Evolutionary conservation across 306 rosid genomes (phyloP).

Genomic region (Vicia faba): DNA sequence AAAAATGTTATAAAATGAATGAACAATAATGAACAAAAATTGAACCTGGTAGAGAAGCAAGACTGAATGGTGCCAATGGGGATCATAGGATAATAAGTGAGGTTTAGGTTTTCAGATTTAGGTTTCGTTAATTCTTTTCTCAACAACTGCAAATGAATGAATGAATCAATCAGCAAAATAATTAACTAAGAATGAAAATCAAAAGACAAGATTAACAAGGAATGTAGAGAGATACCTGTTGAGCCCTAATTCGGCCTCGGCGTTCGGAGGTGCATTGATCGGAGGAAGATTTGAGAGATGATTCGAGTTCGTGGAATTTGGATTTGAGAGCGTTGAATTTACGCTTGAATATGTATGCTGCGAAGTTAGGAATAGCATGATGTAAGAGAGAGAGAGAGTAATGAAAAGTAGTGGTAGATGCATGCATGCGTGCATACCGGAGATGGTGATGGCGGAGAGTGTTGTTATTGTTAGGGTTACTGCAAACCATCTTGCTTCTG

Average conservation of each 20-base stretch:
- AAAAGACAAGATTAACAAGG: neutral
- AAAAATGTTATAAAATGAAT: neutral
- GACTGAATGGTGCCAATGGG: conserved; percentile 83
- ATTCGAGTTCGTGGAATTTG: conserved; percentile 60
- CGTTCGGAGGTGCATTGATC: conserved; percentile 74
- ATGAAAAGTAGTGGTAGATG: too few species aligned
- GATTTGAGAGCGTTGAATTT: conserved; percentile 59
- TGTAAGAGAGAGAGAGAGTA: too few species aligned
- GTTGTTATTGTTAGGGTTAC: conserved; percentile 12
- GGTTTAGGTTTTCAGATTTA: conserved; percentile 46
- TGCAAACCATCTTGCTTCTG: conserved; percentile 22
- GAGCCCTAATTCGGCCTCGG: conserved; percentile 93
- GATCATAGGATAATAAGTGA: conserved; percentile 69
- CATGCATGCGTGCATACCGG: neutral
- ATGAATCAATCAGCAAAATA: conserved; percentile 21
- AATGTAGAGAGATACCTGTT: conserved; percentile 55
- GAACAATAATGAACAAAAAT: neutral
- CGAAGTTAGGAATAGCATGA: too few species aligned
- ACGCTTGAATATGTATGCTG: conserved; percentile 55
- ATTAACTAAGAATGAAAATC: neutral
- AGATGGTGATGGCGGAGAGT: conserved; percentile 24
- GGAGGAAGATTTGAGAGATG: conserved; percentile 57
- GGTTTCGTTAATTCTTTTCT: conserved; percentile 63
- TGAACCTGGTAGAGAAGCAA: conserved; percentile 82
- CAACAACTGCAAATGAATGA: conserved; percentile 53